Evolutionary conservation across 768 basidiomycete genomes (phyloP).

Genomic region (Collybia nuda): DNA sequence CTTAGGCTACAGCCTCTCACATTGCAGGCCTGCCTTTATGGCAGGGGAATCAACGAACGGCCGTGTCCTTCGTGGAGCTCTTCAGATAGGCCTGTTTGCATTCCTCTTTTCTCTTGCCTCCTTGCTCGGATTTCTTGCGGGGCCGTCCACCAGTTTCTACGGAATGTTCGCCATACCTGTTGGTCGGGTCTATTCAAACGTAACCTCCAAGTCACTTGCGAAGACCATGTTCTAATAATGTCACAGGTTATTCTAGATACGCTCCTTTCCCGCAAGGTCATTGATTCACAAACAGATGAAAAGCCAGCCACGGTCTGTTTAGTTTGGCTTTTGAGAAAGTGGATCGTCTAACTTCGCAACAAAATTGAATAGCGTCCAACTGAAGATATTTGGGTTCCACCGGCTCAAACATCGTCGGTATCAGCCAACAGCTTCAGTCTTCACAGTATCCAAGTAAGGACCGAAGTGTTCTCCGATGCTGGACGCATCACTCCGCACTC

Average conservation of each 20-base stretch:
- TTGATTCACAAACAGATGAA: too few species aligned
- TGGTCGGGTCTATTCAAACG: slow-evolving; percentile 42
- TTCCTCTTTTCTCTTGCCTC: slow-evolving; percentile 33
- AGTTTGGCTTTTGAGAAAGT: too few species aligned
- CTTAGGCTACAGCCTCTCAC: slow-evolving; percentile 19
- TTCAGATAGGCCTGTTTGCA: slow-evolving; percentile 35
- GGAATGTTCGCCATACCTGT: slow-evolving; percentile 38
- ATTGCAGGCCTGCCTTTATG: slow-evolving; percentile 14
- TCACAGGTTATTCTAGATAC: slow-evolving; percentile 13
- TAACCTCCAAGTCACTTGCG: slow-evolving; percentile 9
- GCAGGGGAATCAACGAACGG: slow-evolving; percentile 15
- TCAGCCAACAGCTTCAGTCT: slow-evolving; percentile 17
- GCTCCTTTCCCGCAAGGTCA: slow-evolving; percentile 6
- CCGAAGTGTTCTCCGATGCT: slow-evolving; percentile 12
- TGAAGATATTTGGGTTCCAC: slow-evolving; percentile 10
- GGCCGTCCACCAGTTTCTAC: slow-evolving; percentile 28
- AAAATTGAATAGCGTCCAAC: neutral
- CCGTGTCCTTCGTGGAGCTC: slow-evolving; percentile 28
- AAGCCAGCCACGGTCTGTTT: too few species aligned
- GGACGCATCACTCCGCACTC: neutral
- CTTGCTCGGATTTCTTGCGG: slow-evolving; percentile 26
- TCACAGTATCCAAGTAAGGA: slow-evolving; percentile 15
- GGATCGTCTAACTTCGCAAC: too few species aligned
- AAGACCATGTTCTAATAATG: neutral
- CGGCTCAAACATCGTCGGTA: neutral